phyloP scores from a whole-genome alignment of 441 rosid species.

The Pelargonium citronellum region DNA sequence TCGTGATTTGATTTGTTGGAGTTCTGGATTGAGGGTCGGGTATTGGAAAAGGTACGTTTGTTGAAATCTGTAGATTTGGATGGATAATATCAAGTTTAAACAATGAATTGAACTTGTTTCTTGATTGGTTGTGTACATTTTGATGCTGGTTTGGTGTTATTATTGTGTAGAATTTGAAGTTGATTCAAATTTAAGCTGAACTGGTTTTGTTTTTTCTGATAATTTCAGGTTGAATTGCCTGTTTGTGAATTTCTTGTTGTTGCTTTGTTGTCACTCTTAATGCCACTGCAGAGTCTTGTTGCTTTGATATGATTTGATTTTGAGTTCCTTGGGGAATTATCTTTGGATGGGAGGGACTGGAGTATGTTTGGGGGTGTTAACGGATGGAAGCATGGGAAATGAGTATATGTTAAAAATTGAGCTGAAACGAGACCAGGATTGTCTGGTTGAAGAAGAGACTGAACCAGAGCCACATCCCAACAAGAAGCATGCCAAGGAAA shows the following conservation, averaged over 20 bases:
- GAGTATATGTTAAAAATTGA: conserved; percentile 31
- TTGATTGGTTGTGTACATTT: background rate
- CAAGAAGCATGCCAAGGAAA: conserved; percentile 62
- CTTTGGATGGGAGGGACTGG: conserved; percentile 47
- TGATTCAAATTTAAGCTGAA: background rate
- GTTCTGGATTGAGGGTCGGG: background rate
- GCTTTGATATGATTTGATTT: background rate
- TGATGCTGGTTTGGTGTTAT: background rate
- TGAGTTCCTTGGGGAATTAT: conserved; percentile 13
- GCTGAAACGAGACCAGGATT: conserved; percentile 42
- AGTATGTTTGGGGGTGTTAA: conserved; percentile 33
- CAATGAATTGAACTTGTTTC: background rate
- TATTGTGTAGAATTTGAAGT: background rate
- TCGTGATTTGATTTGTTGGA: background rate
- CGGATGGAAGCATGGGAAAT: conserved; percentile 26
- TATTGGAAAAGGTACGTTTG: background rate
- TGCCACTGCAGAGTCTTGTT: background rate
- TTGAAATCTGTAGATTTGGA: background rate
- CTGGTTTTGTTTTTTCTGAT: background rate
- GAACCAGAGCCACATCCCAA: conserved; percentile 29
- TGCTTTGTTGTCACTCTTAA: background rate
- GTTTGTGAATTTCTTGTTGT: background rate
- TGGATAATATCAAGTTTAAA: background rate
- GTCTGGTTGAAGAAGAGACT: conserved; percentile 15
- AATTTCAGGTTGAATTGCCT: background rate